Evolutionary conservation across 805 yeast genomes (phyloP), one percentile per base, ranked within the genome.

Genomic region (Candida cerambycidarum): DNA sequence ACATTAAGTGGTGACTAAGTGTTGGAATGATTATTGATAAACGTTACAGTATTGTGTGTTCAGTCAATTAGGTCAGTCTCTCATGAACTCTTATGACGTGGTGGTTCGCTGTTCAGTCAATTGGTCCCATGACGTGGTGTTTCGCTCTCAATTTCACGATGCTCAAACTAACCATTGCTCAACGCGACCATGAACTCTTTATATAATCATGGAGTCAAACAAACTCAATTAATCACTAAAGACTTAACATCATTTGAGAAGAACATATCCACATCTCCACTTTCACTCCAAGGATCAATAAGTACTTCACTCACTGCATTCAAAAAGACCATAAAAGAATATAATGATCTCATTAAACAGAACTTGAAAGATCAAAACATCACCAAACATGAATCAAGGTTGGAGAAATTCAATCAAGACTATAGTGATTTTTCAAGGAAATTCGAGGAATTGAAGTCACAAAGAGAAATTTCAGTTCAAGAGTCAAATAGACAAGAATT

Each of bases 201-300:
- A 40, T 89, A 84, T 67, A 92, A 88, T 65, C 95, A 88, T 62
- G 97, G 96, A 7, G 73, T 85, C 42, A 89, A 88, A 62, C 97
- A 90, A 63, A 79, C 89, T 23, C 87, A 80, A 54, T 73, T 82
- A 19, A 66, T 92, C 40, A 77, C 81, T 45, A 77, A 78, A 47
- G 97, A 89, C 53, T 64, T 92, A 38, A 71, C 76, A 14, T 63
- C 69, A 40, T 83, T 92, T 51, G 90, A 83, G 55, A 67, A 73
- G 35, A 79, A 83, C 47, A 73, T 87, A 8, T 73, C 79, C 12
- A 74, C 82, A 3, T 77, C 95, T 1, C 93, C 95, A 15, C 67
- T 86, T 43, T 81, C 96, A 1, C 59, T 85, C 10, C 89, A 83
- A 55, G 89, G 87, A 12, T 80, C 85, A 44, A 81, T 82, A 48